phyloP scores from a whole-genome alignment of 805 yeast species.

The Sugiyamaella chiloensis region DNA sequence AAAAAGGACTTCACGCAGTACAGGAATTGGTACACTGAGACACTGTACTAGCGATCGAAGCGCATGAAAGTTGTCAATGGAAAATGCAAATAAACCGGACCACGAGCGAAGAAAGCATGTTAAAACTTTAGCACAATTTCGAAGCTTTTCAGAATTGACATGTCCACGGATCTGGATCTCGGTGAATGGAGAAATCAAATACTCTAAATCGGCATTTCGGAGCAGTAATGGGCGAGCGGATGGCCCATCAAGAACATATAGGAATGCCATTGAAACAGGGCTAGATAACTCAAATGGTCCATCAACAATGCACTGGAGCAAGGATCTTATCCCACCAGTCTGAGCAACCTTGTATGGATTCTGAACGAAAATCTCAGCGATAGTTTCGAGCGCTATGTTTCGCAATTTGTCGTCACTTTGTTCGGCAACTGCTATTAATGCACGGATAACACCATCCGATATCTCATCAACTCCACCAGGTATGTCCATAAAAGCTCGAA shows the following conservation, averaged over 20 bases:
- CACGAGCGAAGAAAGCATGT: constrained; percentile 63
- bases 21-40: constrained; percentile 54
- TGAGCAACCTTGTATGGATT: constrained; percentile 42
- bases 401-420: constrained; percentile 50
- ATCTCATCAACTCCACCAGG: constrained; percentile 51
- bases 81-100: constrained; percentile 69
- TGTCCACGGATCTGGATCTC: constrained; percentile 52
- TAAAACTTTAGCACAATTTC: constrained; percentile 57
- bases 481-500: constrained; percentile 58
- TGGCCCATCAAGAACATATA: constrained; percentile 57
- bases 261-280: constrained; percentile 45
- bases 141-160: constrained; percentile 52
- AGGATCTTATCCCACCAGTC: constrained; percentile 44
- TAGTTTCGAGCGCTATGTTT: constrained; percentile 49
- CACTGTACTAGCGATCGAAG: constrained; percentile 59
- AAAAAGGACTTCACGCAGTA: constrained; percentile 55
- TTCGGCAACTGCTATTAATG: constrained; percentile 63
- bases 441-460: constrained; percentile 61
- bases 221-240: constrained; percentile 51
- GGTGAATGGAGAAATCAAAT: constrained; percentile 67
- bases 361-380: constrained; percentile 49
- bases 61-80: constrained; percentile 53
- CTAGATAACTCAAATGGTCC: constrained; percentile 49
- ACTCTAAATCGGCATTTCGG: constrained; percentile 59
- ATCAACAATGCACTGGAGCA: constrained; percentile 50